Evolutionary conservation across 1,284 basidiomycete species (phyloP).

Genomic region (Golubevia sp.): DNA sequence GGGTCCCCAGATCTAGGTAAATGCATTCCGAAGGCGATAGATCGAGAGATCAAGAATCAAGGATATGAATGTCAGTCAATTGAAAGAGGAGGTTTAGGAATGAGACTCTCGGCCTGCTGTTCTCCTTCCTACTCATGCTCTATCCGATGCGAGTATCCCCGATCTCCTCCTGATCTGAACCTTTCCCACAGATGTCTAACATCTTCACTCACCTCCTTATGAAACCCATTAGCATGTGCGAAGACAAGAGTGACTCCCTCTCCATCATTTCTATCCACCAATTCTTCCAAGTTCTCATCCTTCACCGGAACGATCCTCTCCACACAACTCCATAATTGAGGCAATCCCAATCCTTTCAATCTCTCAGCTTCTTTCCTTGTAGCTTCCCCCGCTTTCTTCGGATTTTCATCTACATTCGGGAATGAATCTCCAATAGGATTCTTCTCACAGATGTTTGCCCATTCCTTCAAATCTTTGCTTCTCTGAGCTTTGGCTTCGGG

Average conservation of each 20-base stretch:
- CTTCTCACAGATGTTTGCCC: too few species aligned
- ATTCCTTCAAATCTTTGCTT: too few species aligned
- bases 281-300: conserved; percentile 8
- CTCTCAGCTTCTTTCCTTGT: too few species aligned
- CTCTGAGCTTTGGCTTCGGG: conserved; percentile 17
- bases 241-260: conserved; percentile 72
- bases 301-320: conserved; percentile 4
- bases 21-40: neutral
- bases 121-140: neutral
- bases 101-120: neutral
- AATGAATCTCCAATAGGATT: too few species aligned
- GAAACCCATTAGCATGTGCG: conserved; percentile 79
- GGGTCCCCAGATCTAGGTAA: conserved; percentile 71
- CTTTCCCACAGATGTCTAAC: conserved; percentile 2
- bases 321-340: conserved; percentile 13
- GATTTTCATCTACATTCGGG: too few species aligned
- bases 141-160: neutral
- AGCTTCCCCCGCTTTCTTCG: too few species aligned
- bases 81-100: neutral
- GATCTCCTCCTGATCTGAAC: too few species aligned
- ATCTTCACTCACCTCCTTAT: conserved; percentile 71
- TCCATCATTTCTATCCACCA: conserved; percentile 11
- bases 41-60: conserved; percentile 3
- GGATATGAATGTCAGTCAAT: conserved; percentile 4
- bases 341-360: neutral